Evolutionary conservation across 2,329 filamentous ascomycete species (phyloP), one percentile per base, ranked within the genome.

Genomic region (Sclerotinia borealis): DNA sequence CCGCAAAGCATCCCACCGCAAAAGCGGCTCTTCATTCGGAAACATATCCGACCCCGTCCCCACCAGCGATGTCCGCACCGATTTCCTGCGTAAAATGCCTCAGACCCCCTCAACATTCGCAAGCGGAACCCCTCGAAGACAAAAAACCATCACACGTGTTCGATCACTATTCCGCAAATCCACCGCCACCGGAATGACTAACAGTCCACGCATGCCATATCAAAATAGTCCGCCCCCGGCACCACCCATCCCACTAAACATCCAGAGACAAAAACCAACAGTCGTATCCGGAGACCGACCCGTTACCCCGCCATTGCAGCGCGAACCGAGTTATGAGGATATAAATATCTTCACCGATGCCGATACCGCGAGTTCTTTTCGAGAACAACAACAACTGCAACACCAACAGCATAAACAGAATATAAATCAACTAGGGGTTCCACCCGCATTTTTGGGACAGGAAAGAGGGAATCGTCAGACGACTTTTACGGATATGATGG

Each of bases 301-400:
- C n/a, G 67, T 71, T 43, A 77, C 75, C 37, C 77, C 76, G 22
- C 68, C 72, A 47, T 63, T 77, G 58, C 73, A 77, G 51, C 74
- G 77, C n/a, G 77, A 80, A 65, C 76, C 77, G 3, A 81, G 78
- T 68, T 77, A 74, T 59, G 78, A 81, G 70, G 79, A 78, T 72
- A 83, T 84, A 71, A 79, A 81, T 66, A 76, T 85, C 10, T 83
- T 82, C 63, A 80, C 80, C 1, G 81, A 83, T 67, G 78, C 79
- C 25, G 73, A 75, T 55, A 80, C 77, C 1, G 76, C 80, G 29
- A 75, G 70, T 4, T 63, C 68, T 11, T 52, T 73, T 41, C 54
- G 70, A 41, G 63, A n/a, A n/a, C 62, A 41, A 61, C 62, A 29
- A 54, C 54, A 56, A 34, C n/a, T n/a, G n/a, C 52, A 56, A n/a